Base-by-base conservation (phyloP, 495 filamentous ascomycete genomes). In the Penicillium ochrochloron region DNA sequence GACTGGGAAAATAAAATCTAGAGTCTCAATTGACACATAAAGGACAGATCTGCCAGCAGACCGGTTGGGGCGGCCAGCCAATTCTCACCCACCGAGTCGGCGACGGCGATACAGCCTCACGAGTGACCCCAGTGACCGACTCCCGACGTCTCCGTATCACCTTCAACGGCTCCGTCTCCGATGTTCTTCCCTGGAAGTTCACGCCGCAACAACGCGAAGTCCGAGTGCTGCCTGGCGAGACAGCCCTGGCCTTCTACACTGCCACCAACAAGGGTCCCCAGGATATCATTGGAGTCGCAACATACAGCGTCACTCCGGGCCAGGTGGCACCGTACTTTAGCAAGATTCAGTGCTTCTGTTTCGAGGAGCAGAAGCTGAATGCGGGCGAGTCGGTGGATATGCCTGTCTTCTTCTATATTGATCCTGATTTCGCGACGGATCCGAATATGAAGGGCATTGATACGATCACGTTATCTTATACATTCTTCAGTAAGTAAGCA, bases 301-400 rank as follows among this genome's bases (percentile, higher is more conserved):
- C 96, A 11, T 99, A 99, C 75, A 93, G 90, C 75, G 96, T 99
- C 54, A 97, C 93, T 12, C 96, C 96, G 10, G 94, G 87, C 14
- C 96, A 98, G 81, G 92, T 96, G 31, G 94, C 96, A 31, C 94
- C 92, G 5, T 99, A 99, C 73, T 99, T 99, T 76, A 93, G 90
- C 84, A 99, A 99, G 84, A 99, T 99, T 57, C 96, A 99, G 78
- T 99, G 96, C 70, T 99, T 99, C 78, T 99, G 96, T 75, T 99
- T 99, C 73, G 96, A 99, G 83, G 93, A 92, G 77, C 90, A 99
- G 84, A 86, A 96, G 66, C 78, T 99, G 57, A 94, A 93, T 75
- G 94, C 93, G 25, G 93, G 94, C 29, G 96, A 99, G 82, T 93
- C 93, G 39, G 96, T 99, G 57, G 96, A 99, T 80, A 99, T 99